phyloP scores from a whole-genome alignment of 257 asterid species.

The Linaria vulgaris region DNA sequence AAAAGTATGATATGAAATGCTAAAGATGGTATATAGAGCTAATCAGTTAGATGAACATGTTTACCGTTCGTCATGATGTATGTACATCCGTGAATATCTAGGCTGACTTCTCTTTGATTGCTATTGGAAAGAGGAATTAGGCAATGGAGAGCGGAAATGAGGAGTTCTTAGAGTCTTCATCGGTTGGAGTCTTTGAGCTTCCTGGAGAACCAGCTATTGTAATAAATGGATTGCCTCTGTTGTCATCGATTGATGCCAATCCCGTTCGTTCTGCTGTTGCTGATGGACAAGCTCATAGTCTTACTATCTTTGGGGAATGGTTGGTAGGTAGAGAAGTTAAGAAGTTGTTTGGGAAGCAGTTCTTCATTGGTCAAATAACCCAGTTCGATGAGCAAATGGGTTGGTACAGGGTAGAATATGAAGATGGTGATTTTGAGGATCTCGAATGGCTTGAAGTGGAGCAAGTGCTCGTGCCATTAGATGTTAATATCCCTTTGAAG shows the following conservation, averaged over 20 bases:
- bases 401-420: slow-evolving; percentile 67
- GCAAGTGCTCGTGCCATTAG: slow-evolving; percentile 53
- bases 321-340: slow-evolving; percentile 59
- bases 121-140: background rate
- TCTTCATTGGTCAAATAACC: slow-evolving; percentile 43
- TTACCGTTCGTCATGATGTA: too few species aligned
- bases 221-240: slow-evolving; percentile 59
- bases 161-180: slow-evolving; percentile 29
- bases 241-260: slow-evolving; percentile 26
- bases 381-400: slow-evolving; percentile 48
- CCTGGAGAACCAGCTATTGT: slow-evolving; percentile 73
- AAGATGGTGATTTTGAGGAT: slow-evolving; percentile 75
- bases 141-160: slow-evolving; percentile 39
- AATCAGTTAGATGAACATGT: too few species aligned
- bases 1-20: too few species aligned
- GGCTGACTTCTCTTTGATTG: slow-evolving; percentile 11
- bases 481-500: slow-evolving; percentile 51
- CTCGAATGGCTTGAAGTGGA: slow-evolving; percentile 62
- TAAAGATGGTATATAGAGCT: too few species aligned
- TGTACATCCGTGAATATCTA: too few species aligned
- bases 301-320: slow-evolving; percentile 57
- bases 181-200: slow-evolving; percentile 36
- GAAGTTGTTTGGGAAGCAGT: slow-evolving; percentile 43
- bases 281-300: slow-evolving; percentile 24
- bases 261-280: slow-evolving; percentile 20